Evolutionary conservation across 305 asterid genomes (phyloP).

Genomic region (Fraxinus sp.): DNA sequence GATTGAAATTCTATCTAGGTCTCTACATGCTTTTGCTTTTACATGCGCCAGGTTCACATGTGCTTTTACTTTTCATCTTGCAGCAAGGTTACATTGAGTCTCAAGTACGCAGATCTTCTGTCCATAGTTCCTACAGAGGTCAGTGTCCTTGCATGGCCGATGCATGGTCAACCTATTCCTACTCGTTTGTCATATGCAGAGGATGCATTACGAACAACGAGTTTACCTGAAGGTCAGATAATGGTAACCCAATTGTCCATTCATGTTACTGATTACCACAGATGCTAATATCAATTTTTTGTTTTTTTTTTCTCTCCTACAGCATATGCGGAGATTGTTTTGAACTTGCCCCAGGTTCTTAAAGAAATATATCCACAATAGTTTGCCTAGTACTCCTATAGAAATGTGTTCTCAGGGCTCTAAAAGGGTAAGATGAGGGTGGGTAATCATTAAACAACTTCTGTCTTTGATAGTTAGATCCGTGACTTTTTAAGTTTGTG

Average conservation of each 20-base stretch:
- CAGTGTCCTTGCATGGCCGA: conserved; percentile 86
- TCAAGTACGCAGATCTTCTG: conserved; percentile 71
- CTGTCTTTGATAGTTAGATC: neutral
- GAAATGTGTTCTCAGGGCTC: neutral
- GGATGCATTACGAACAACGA: conserved; percentile 73
- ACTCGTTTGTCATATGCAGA: conserved; percentile 66
- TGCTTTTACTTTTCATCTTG: conserved; percentile 22
- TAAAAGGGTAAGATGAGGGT: neutral
- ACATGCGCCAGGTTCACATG: neutral
- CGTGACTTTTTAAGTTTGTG: too few species aligned
- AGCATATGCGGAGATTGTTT: conserved; percentile 88
- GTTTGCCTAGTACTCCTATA: conserved; percentile 8
- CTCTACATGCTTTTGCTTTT: neutral
- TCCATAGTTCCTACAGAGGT: conserved; percentile 75
- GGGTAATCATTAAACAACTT: neutral
- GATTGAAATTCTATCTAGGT: neutral
- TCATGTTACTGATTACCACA: neutral
- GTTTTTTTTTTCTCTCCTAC: neutral
- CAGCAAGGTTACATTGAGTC: conserved; percentile 85
- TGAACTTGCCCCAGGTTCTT: conserved; percentile 67
- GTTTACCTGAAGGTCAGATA: conserved; percentile 79
- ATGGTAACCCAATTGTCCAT: neutral
- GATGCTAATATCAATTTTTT: neutral
- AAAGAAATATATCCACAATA: conserved; percentile 41
- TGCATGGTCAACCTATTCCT: conserved; percentile 49